Conservation (phyloP, 768 basidiomycete species). For the Rhodosporidiobolus sp. region DNA sequence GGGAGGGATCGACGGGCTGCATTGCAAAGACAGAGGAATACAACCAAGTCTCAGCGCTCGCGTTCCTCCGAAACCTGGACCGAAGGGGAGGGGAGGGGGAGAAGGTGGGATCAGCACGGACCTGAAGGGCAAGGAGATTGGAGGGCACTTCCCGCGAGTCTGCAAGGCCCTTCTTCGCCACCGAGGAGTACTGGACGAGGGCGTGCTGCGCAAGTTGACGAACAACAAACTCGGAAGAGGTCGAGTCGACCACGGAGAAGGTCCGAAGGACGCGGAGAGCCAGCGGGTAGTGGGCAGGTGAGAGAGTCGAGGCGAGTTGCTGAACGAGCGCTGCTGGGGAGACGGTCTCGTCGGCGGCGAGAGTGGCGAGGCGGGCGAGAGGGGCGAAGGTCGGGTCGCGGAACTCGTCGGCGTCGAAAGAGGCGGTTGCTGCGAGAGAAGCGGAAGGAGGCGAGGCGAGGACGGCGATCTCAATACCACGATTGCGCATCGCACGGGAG, state of each 20-base stretch:
- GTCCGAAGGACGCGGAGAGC: slow-evolving; percentile 29
- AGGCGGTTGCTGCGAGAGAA: background rate
- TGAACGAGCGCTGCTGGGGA: background rate
- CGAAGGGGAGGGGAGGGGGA: background rate
- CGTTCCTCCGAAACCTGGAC: slow-evolving; percentile 2
- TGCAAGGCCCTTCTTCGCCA: slow-evolving; percentile 41
- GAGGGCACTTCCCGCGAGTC: slow-evolving; percentile 48
- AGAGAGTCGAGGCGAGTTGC: slow-evolving; percentile 19
- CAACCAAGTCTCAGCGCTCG: slow-evolving; percentile 25
- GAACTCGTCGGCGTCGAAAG: slow-evolving; percentile 20
- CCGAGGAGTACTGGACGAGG: slow-evolving; percentile 45
- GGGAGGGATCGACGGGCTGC: slow-evolving; percentile 39
- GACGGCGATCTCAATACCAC: slow-evolving; percentile 80
- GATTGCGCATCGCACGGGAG: slow-evolving; percentile 96
- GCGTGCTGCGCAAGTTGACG: slow-evolving; percentile 23
- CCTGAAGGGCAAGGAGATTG: slow-evolving; percentile 54
- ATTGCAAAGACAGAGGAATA: slow-evolving; percentile 48
- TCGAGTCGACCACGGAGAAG: background rate
- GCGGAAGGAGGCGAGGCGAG: background rate
- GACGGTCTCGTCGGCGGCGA: background rate
- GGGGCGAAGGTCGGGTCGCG: slow-evolving; percentile 22
- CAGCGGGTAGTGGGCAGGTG: slow-evolving; percentile 15
- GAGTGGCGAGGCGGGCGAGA: background rate
- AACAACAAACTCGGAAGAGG: background rate
- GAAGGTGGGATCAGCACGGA: slow-evolving; percentile 47